Evolutionary conservation across 2,329 filamentous ascomycete genomes (phyloP), one percentile per base, ranked within the genome.

Genomic region (Trichoderma atrobrunneum): DNA sequence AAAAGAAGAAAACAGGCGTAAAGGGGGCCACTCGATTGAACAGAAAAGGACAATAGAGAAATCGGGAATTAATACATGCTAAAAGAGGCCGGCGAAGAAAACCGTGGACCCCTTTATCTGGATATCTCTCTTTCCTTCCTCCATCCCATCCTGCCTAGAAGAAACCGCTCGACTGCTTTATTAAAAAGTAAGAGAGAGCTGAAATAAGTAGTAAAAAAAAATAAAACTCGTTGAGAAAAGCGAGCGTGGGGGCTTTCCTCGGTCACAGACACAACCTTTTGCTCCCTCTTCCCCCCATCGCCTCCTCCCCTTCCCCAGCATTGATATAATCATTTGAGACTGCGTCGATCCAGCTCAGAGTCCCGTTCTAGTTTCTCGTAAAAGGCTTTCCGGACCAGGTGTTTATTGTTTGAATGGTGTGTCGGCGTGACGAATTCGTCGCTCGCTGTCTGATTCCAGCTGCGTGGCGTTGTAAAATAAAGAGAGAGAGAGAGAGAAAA

Each of bases 61-160:
- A 80, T 80, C 79, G 78, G 82, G 81, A 80, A 82, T 81, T 85
- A 86, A 84, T 86, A 86, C 84, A 86, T 84, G 81, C 81, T 82
- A 78, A 83, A 78, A 83, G 82, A 78, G 81, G 80, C 77, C 76
- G 75, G 76, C 74, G 12, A 28, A 70, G 70, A 51, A 54, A 18
- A 69, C 74, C 74, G 75, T 75, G 75, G 76, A 79, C 77, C 77
- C 77, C 74, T 71, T 75, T 76, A 77, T 65, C 57, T 64, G 57
- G 62, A 71, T 66, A 64, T 70, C 60, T 59, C 66, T 70, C 64
- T 48, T 62, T 60, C 57, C 61, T 64, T 64, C 62, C 62, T 3
- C 36, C 36, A 39, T 18, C 54, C 62, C 59, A 34, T 26, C 54
- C 54, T 69, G 34, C 36, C 60, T 62, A 65, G 54, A 73, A 48